A percentile compares a stretch with the other conserved stretches of the same genome.
These are phyloP conservation scores for Cajanus cajan DNA, from an alignment of 306 rosid species.

Conservation along the genomic window DNA sequence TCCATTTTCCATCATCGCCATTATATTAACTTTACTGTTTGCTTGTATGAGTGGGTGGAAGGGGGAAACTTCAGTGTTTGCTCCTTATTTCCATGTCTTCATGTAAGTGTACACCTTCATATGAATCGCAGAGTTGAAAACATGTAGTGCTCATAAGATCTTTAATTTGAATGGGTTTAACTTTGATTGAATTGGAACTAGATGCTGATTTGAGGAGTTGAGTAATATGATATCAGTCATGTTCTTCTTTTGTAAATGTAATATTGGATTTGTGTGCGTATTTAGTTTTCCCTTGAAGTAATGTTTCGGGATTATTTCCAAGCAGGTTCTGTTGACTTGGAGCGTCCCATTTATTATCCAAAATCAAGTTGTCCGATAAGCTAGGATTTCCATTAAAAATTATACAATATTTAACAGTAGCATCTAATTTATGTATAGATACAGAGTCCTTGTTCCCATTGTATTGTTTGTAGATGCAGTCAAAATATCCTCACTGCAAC, in stretches of 20 bases:
- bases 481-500: not conserved
- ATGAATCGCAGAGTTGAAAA: not conserved
- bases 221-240: not conserved
- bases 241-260: not conserved
- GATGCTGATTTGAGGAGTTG: not conserved
- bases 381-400: not conserved
- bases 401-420: too few species aligned
- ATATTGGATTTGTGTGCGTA: not conserved
- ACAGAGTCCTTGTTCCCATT: not conserved
- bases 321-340: not conserved
- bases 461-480: not conserved
- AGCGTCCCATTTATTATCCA: not conserved
- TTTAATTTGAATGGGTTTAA: not conserved
- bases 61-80: not conserved
- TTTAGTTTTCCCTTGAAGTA: not conserved
- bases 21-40: not conserved
- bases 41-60: not conserved
- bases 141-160: not conserved
- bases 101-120: not conserved
- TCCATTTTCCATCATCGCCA: not conserved
- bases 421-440: slow-evolving; percentile 2
- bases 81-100: not conserved
- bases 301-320: not conserved
- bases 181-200: not conserved
- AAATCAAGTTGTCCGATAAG: not conserved